These are phyloP conservation scores for Colletotrichum sp. DNA, from an alignment of 2,329 filamentous ascomycete genomes.

Conservation along the genomic window DNA sequence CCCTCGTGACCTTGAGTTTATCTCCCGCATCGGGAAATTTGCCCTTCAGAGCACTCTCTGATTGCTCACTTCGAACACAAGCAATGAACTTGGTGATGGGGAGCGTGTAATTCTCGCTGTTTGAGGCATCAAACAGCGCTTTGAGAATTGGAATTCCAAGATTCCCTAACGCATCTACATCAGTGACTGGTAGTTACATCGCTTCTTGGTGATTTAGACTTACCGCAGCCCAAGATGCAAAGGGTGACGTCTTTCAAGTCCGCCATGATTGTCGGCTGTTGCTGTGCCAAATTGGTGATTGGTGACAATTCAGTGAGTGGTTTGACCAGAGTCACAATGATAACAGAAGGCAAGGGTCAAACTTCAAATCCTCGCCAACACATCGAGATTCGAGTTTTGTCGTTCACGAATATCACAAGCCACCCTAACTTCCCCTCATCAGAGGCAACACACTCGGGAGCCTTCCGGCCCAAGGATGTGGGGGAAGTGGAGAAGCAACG, in stretches of 20 bases:
- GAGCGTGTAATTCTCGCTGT: conserved; percentile 1
- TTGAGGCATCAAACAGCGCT: conserved; percentile 19
- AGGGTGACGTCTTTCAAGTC: not conserved
- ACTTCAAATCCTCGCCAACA: not conserved
- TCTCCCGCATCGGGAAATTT: conserved; percentile 22
- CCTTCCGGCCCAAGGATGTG: not conserved
- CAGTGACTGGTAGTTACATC: no score
- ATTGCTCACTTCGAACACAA: conserved; percentile 32
- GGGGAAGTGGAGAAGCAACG: not conserved
- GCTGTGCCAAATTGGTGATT: not conserved
- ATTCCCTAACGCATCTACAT: conserved; percentile 27
- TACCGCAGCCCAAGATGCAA: conserved; percentile 24
- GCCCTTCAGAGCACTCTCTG: conserved; percentile 24
- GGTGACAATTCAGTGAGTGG: fast-evolving
- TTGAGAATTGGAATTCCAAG: conserved; percentile 35
- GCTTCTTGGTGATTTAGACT: no score
- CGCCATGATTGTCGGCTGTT: not conserved
- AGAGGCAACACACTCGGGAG: not conserved
- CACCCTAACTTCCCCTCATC: conserved; percentile 2
- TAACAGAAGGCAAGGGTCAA: not conserved
- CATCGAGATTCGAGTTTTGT: not conserved
- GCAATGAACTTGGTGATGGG: conserved; percentile 31
- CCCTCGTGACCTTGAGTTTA: conserved; percentile 30
- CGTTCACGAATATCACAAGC: not conserved
- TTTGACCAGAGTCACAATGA: not conserved